Conservation (phyloP, 768 basidiomycete genomes). For the Serendipita sp. region DNA sequence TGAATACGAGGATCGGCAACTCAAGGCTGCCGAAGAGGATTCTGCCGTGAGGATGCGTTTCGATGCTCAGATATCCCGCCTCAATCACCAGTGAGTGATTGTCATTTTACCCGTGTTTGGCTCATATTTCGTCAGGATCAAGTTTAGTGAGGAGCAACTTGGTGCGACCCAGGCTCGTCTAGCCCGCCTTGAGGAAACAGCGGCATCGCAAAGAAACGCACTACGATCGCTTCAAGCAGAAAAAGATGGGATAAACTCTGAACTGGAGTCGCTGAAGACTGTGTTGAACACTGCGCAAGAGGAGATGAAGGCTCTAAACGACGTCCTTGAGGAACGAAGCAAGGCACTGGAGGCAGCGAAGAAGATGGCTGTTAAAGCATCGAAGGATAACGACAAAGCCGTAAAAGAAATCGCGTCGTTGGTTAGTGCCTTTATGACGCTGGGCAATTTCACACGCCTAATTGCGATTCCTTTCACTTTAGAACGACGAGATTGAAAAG, state of each 20-base stretch:
- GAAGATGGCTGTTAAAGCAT: conserved; percentile 48
- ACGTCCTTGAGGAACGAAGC: conserved; percentile 53
- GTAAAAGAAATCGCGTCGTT: conserved; percentile 78
- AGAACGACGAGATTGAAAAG: conserved; percentile 89
- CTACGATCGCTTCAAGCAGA: conserved; percentile 39
- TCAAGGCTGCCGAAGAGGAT: conserved; percentile 78
- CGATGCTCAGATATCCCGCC: conserved; percentile 71
- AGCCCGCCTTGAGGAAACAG: conserved; percentile 33
- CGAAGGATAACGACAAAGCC: conserved; percentile 67
- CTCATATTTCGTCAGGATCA: conserved; percentile 33
- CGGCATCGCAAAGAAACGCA: conserved; percentile 36
- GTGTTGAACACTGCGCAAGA: conserved; percentile 41
- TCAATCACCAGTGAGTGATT: conserved; percentile 62
- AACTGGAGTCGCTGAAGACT: conserved; percentile 43
- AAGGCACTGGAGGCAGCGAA: conserved; percentile 64
- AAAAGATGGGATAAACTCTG: conserved; percentile 37
- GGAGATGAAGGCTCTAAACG: conserved; percentile 45
- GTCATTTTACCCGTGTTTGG: not conserved
- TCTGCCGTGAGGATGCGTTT: conserved; percentile 69
- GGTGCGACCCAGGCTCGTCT: conserved; percentile 48
- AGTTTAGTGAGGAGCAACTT: conserved; percentile 71
- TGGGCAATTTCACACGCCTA: not conserved
- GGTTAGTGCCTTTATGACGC: conserved; percentile 27
- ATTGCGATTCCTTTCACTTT: conserved; percentile 6
- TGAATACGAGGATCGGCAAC: conserved; percentile 84